Percentiles rank a stretch among this genome's conserved stretches.
phyloP scores from a whole-genome alignment of 805 yeast species.

The Kockiozyma suomiensis region DNA sequence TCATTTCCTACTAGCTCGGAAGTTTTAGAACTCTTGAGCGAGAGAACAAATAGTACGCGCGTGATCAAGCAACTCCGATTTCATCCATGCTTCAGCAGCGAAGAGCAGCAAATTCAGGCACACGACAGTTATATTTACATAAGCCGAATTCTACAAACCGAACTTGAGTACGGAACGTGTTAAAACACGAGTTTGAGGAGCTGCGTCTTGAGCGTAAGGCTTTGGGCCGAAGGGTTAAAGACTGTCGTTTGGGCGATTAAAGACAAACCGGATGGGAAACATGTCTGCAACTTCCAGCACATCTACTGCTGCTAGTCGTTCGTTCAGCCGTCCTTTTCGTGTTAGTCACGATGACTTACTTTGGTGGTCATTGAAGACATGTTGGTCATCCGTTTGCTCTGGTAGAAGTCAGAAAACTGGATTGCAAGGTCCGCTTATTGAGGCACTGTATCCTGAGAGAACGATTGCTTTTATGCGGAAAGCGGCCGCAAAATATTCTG shows the following conservation, averaged over 20 bases:
- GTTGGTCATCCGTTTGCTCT: slow-evolving; percentile 25
- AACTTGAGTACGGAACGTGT: background rate
- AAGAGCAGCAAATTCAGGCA: background rate
- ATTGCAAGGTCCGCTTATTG: slow-evolving; percentile 8
- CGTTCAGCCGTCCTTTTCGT: slow-evolving; percentile 17
- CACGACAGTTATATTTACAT: background rate
- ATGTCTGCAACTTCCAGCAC: slow-evolving; percentile 2
- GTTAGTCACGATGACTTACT: slow-evolving; percentile 20
- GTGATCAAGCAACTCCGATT: background rate
- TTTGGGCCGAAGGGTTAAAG: background rate
- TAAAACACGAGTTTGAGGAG: background rate
- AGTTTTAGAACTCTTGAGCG: background rate
- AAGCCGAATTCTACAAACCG: background rate
- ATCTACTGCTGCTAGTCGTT: slow-evolving; percentile 8
- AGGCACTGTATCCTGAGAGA: slow-evolving; percentile 19
- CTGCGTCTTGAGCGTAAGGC: background rate
- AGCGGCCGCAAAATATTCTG: slow-evolving; percentile 1
- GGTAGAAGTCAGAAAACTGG: background rate
- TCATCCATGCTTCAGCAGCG: background rate
- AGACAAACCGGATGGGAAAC: background rate
- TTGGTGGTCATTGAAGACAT: slow-evolving; percentile 25
- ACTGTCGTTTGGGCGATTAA: background rate
- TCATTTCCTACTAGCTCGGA: no score
- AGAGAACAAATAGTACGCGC: background rate
- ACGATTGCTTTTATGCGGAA: slow-evolving; percentile 14